Conservation (phyloP, 1,284 basidiomycete genomes). For the Puccinia polysora region DNA sequence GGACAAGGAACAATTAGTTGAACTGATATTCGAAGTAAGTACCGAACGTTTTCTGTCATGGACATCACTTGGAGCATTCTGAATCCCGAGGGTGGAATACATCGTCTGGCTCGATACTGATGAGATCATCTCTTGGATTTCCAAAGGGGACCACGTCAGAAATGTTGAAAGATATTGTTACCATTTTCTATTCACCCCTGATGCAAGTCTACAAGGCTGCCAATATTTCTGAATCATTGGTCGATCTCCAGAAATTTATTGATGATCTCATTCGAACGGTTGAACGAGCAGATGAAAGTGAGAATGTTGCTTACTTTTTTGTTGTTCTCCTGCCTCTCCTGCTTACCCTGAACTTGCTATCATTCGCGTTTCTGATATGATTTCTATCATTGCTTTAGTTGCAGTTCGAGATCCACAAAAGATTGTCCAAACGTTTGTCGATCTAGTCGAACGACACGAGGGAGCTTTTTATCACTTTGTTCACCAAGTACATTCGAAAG, state of each 20-base stretch:
- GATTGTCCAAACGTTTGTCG: constrained; percentile 89
- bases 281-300: constrained; percentile 81
- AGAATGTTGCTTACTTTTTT: constrained; percentile 51
- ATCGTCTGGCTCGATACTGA: background rate
- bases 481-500: constrained; percentile 97
- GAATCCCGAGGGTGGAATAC: background rate
- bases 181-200: constrained; percentile 96
- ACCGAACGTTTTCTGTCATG: background rate
- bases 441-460: constrained; percentile 88
- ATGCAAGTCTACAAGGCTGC: constrained; percentile 97
- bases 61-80: background rate
- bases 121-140: background rate
- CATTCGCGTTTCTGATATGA: background rate
- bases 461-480: constrained; percentile 94
- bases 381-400: constrained; percentile 57
- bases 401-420: constrained; percentile 74
- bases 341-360: too few species aligned
- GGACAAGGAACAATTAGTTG: constrained; percentile 88
- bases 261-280: constrained; percentile 94
- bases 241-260: constrained; percentile 88
- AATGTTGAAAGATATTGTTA: constrained; percentile 94
- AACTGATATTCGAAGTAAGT: constrained; percentile 84
- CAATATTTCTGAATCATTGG: constrained; percentile 87
- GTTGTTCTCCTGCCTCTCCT: too few species aligned
- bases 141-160: constrained; percentile 84